A percentile compares a stretch with the other conserved stretches of the same genome.
phyloP scores from a whole-genome alignment of 208 protist genomes.

The Naegleria lovaniensis region DNA sequence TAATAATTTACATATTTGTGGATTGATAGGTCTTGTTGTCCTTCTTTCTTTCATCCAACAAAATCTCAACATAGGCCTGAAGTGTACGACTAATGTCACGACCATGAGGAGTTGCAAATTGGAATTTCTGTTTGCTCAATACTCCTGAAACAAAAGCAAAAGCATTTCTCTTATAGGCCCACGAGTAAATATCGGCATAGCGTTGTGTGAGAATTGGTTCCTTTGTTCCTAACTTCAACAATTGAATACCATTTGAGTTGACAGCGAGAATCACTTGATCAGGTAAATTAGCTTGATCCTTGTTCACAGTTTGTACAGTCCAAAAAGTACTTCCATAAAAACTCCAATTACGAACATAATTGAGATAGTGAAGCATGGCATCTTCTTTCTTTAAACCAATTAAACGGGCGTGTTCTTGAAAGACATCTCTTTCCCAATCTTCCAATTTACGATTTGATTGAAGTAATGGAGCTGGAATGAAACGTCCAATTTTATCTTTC shows the following conservation, averaged over 20 bases:
- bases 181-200: slow-evolving; percentile 27
- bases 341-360: slow-evolving; percentile 25
- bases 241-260: slow-evolving; percentile 23
- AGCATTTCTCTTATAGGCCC: slow-evolving; percentile 33
- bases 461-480: slow-evolving; percentile 24
- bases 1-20: background rate
- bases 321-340: slow-evolving; percentile 32
- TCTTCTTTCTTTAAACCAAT: slow-evolving; percentile 18
- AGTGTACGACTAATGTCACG: background rate
- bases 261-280: slow-evolving; percentile 25
- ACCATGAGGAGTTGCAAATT: slow-evolving; percentile 13
- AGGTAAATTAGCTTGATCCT: slow-evolving; percentile 14
- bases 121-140: slow-evolving; percentile 9
- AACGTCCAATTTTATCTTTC: slow-evolving; percentile 18
- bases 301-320: slow-evolving; percentile 22
- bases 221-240: slow-evolving; percentile 28
- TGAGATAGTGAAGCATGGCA: slow-evolving; percentile 28
- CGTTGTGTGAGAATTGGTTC: slow-evolving; percentile 26
- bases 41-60: slow-evolving; percentile 23
- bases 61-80: slow-evolving; percentile 14
- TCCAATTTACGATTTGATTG: slow-evolving; percentile 18
- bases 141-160: slow-evolving; percentile 22
- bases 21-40: background rate
- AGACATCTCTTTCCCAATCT: slow-evolving; percentile 29
- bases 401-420: background rate